Evolutionary conservation across 352 stramenopile genomes (phyloP).

Genomic region (Phytophthora foliorum): DNA sequence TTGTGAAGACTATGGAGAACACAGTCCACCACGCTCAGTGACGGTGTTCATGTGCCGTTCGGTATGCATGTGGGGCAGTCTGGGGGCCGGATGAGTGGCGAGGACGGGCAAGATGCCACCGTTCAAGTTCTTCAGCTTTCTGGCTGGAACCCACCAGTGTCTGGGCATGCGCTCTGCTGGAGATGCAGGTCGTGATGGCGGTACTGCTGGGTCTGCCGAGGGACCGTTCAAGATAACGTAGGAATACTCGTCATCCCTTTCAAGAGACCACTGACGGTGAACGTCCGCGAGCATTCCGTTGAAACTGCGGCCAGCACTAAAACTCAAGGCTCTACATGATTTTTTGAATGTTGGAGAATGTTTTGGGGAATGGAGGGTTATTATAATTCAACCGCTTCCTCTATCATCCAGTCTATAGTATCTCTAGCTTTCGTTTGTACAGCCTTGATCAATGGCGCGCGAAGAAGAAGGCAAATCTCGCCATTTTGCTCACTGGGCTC

Average conservation of each 20-base stretch:
- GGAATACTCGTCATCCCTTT: conserved; percentile 45
- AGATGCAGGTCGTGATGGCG: too few relatives aligned
- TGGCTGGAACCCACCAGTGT: too few relatives aligned
- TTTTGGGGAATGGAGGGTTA: too few relatives aligned
- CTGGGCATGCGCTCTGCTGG: too few relatives aligned
- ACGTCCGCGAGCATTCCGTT: conserved; percentile 26
- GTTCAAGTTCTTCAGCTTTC: too few relatives aligned
- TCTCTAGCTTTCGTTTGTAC: neutral
- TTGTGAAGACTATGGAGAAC: too few relatives aligned
- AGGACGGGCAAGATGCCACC: too few relatives aligned
- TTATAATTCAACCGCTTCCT: too few relatives aligned
- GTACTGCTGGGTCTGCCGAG: conserved; percentile 41
- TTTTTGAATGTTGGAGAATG: too few relatives aligned
- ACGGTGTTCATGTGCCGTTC: conserved; percentile 63
- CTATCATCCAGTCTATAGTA: neutral
- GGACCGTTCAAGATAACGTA: conserved; percentile 57
- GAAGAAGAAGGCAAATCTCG: conserved; percentile 18
- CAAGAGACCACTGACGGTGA: conserved; percentile 45
- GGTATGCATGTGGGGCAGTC: too few relatives aligned
- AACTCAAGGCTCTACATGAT: neutral
- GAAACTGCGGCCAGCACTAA: conserved; percentile 13
- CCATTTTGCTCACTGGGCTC: conserved; percentile 11
- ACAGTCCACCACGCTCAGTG: conserved; percentile 58
- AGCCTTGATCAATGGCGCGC: conserved; percentile 7
- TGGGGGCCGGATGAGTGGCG: too few relatives aligned